A percentile compares a stretch with the other conserved stretches of the same genome.
Evolutionary conservation across 2,329 filamentous ascomycete genomes (phyloP).

Genomic region (Stemphylium lycopersici): DNA sequence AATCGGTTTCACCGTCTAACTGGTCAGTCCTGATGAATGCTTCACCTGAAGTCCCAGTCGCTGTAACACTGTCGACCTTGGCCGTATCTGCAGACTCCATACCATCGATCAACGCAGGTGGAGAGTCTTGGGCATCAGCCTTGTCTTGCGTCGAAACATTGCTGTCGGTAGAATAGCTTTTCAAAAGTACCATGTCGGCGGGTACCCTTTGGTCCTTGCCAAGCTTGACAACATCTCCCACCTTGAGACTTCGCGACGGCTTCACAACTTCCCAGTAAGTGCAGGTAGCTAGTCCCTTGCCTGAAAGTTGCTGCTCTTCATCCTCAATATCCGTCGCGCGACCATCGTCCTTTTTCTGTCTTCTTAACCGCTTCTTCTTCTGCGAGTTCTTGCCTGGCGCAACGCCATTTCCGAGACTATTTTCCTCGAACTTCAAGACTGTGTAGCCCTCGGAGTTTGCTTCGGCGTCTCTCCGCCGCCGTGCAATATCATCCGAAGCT

Average conservation of each 20-base stretch:
- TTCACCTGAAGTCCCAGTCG: constrained; percentile 68
- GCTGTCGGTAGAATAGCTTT: constrained; percentile 66
- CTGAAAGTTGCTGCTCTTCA: constrained; percentile 62
- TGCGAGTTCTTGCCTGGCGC: constrained; percentile 37
- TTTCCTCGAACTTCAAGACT: constrained; percentile 73
- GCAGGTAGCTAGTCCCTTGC: constrained; percentile 50
- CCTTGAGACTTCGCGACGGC: constrained; percentile 85
- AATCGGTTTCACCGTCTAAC: constrained; percentile 96
- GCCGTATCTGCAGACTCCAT: constrained; percentile 18
- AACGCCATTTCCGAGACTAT: constrained; percentile 47
- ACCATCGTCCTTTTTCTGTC: constrained; percentile 45
- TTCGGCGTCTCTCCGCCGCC: constrained; percentile 85
- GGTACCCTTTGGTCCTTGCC: constrained; percentile 91
- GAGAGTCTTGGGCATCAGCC: background rate
- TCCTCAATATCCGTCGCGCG: constrained; percentile 71
- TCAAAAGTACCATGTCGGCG: constrained; percentile 90
- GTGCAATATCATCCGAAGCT: constrained; percentile 88
- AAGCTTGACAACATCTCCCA: constrained; percentile 94
- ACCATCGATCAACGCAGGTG: constrained; percentile 30
- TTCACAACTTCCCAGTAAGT: constrained; percentile 72
- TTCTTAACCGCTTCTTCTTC: constrained; percentile 42
- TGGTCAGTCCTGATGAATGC: constrained; percentile 98
- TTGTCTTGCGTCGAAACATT: constrained; percentile 12
- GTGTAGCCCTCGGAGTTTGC: constrained; percentile 91
- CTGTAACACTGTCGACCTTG: constrained; percentile 24